Evolutionary conservation across 139 green algal species (phyloP), one percentile per base, ranked within the genome.

Genomic region (Chlorella sp.): DNA sequence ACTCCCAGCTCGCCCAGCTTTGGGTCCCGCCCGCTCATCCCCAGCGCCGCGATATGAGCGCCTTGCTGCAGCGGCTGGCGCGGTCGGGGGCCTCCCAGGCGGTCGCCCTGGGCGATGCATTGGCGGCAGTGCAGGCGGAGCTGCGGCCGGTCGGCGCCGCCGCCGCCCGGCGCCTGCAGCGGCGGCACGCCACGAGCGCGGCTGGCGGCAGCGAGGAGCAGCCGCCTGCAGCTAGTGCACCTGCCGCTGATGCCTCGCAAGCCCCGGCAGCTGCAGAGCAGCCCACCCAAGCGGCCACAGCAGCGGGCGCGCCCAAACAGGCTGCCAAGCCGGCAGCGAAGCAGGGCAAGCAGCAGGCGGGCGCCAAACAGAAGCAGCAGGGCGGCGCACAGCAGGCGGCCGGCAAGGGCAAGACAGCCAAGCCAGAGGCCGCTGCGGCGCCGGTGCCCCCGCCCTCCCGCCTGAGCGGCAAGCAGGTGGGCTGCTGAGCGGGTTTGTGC

Each of bases 131-230:
- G 36, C 69, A 39, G 20, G 47, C 36, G 11, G 70, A 39, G 36
- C 76, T 30, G 32, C 57, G 15, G 36, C 28, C 57, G 44, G 44
- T 17, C 1, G 76, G 60, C 36, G 60, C 32, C 3, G 60, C 32
- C 3, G 60, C 76, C 7, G 76, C 39, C 57, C 57, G 76, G 60
- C 60, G 39, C 26, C 28, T 68, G 76, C 76, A 82, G 60, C 60
- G 57, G 57, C 76, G 55, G 25, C n/a, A 51, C 30, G 57, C 78
- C 26, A 62, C 78, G 23, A 51, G 44, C 44, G 44, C 44, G 6
- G 36, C 57, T 17, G 73, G 25, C 34, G 57, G 32, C 23, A 41
- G 12, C 28, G 76, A 72, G 32, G 34, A 71, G 76, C 76, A 83
- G 62, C 17, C 32, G 41, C 39, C 63, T 67, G 32, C 74, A 51